Base-by-base conservation (phyloP, 2,329 filamentous ascomycete species). In the Dactylonectria estremocensis region DNA sequence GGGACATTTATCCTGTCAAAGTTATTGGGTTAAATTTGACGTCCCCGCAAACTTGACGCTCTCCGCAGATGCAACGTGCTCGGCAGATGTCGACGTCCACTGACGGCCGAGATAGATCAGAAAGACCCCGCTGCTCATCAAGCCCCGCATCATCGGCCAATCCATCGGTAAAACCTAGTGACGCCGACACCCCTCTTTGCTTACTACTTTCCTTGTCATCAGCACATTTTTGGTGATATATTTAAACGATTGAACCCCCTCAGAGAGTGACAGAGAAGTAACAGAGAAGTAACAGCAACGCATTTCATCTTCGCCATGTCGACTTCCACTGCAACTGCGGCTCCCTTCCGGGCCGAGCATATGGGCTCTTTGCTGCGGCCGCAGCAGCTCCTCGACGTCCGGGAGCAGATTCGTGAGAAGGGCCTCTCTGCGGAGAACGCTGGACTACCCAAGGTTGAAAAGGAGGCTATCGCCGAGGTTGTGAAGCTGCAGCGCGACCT, bases 301-400 rank as follows among this genome's bases (percentile, higher is more conserved):
- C 24, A 10, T n/a, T n/a, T 16, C 11, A 20, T 4, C 33, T 20
- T 37, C 64, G 65, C 40, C 10, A 76, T 76, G 74, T 61, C 67
- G 10, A 35, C 59, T 5, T 18, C 60, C 10, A 46, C 62, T 1
- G 33, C 66, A 24, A 37, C 67, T 20, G 61, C 71, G 1, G 83
- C 83, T 20, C 92, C 92, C 35, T 94, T 93, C 84, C 87, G 92
- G 75, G 92, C 92, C 56, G 92, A 94, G 85, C 92, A 94, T 75
- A 85, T 93, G 74, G 92, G 92, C 73, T 93, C 91, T 14, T 85
- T 94, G 35, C 87, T 94, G 49, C 90, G 92, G n/a, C 92, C 92
- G 7, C 82, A 91, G 67, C 67, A 71, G 22, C 77, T 80, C 9
- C 77, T 80, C 9, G 73, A 78, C 37, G 74, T 76, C 45, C 74